These are phyloP conservation scores for Casuarina cunninghamiana DNA, from an alignment of 306 rosid species.

Conservation along the genomic window DNA sequence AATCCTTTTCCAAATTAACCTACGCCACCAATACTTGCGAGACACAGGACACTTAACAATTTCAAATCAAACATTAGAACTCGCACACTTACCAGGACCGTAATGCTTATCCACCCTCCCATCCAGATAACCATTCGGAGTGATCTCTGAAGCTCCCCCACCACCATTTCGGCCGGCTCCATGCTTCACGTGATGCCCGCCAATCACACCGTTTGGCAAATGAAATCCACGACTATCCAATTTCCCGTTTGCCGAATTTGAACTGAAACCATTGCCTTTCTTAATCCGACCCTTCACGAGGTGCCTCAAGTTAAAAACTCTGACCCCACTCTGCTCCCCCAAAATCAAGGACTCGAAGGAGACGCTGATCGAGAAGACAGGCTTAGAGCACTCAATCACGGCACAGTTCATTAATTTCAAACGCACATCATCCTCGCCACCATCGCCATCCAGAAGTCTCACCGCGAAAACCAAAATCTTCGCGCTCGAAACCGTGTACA, in stretches of 20 bases:
- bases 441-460: constrained; percentile 38
- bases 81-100: constrained; percentile 54
- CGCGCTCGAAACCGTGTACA: constrained; percentile 57
- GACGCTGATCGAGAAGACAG: constrained; percentile 62
- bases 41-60: background rate
- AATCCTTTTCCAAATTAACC: background rate
- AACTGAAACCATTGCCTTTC: constrained; percentile 31
- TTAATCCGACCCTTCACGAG: constrained; percentile 46
- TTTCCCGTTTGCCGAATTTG: constrained; percentile 10
- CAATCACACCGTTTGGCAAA: constrained; percentile 48
- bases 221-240: constrained; percentile 27
- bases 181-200: constrained; percentile 18
- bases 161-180: constrained; percentile 33
- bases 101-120: constrained; percentile 42
- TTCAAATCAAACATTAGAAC: background rate
- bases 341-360: constrained; percentile 64
- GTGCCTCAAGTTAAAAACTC: constrained; percentile 63
- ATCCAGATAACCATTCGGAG: constrained; percentile 51
- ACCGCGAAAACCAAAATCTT: constrained; percentile 66
- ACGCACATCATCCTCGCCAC: constrained; percentile 31
- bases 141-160: constrained; percentile 34
- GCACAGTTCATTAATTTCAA: constrained; percentile 83
- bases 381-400: constrained; percentile 60
- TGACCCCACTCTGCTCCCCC: constrained; percentile 78
- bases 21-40: background rate